These are phyloP conservation scores for Ophiocordyceps camponoti-floridani DNA, from an alignment of 2,329 filamentous ascomycete species.

Conservation along the genomic window DNA sequence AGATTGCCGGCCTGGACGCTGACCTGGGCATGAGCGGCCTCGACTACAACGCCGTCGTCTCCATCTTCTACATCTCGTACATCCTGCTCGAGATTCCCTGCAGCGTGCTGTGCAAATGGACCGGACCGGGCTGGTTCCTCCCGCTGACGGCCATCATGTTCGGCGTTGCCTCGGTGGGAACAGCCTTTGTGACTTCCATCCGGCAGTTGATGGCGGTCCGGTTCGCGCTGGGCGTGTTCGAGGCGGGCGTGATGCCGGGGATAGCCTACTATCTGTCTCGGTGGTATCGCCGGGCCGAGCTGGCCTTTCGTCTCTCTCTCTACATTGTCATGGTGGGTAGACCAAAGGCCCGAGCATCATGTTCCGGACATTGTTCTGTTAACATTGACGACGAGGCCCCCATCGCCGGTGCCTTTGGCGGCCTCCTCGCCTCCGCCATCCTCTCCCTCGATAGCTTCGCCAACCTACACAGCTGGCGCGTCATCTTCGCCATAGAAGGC, in stretches of 20 bases:
- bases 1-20: conserved; percentile 43
- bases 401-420: conserved; percentile 53
- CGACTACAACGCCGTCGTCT: conserved; percentile 52
- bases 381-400: conserved; percentile 22
- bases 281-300: conserved; percentile 53
- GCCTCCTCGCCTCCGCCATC: conserved; percentile 46
- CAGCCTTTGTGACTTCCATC: conserved; percentile 43
- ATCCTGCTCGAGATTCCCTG: conserved; percentile 55
- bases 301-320: conserved; percentile 47
- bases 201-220: conserved; percentile 38
- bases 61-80: conserved; percentile 55
- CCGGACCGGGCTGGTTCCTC: conserved; percentile 57
- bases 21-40: conserved; percentile 41
- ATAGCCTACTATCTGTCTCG: conserved; percentile 57
- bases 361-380: too few species aligned
- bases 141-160: conserved; percentile 44
- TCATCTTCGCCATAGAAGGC: conserved; percentile 56
- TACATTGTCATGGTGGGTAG: conserved; percentile 42
- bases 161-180: conserved; percentile 43
- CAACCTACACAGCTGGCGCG: conserved; percentile 38
- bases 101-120: conserved; percentile 50
- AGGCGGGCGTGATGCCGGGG: conserved; percentile 57
- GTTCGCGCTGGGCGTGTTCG: conserved; percentile 50
- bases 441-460: conserved; percentile 42
- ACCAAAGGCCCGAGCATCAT: too few species aligned